Evolutionary conservation across 768 basidiomycete genomes (phyloP).

Genomic region (Panaeolus cyanescens): DNA sequence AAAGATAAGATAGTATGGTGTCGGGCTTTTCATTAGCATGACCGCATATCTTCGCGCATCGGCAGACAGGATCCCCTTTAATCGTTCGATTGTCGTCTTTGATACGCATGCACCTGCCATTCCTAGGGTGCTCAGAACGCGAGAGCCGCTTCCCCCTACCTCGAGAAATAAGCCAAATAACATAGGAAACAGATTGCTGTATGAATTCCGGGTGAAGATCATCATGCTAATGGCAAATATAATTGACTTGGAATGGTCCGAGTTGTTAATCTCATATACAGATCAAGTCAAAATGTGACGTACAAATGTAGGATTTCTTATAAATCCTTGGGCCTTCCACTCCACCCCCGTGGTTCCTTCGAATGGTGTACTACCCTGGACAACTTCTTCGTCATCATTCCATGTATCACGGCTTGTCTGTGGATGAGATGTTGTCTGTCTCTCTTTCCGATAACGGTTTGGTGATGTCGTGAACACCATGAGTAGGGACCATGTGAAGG

Average conservation of each 20-base stretch:
- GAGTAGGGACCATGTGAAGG: constrained; percentile 15
- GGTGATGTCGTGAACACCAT: constrained; percentile 14
- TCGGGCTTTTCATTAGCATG: constrained; percentile 22
- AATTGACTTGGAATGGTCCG: background rate
- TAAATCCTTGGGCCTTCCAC: constrained; percentile 21
- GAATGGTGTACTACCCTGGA: too few relatives aligned
- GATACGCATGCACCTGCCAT: constrained; percentile 28
- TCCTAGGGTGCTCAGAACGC: constrained; percentile 26
- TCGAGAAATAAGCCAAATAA: constrained; percentile 31
- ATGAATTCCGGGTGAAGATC: constrained; percentile 23
- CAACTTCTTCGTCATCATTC: too few relatives aligned
- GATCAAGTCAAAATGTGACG: too few relatives aligned
- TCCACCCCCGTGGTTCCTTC: too few relatives aligned
- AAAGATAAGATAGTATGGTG: constrained; percentile 22
- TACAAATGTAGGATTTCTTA: constrained; percentile 21
- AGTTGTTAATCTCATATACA: constrained; percentile 5
- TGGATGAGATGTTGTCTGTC: background rate
- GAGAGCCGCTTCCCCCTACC: constrained; percentile 27
- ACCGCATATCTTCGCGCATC: constrained; percentile 23
- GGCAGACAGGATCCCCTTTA: constrained; percentile 25
- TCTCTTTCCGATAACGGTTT: constrained; percentile 13
- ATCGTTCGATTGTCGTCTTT: constrained; percentile 21
- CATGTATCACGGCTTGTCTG: background rate
- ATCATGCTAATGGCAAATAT: too few relatives aligned
- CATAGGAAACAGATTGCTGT: constrained; percentile 28